phyloP scores from a whole-genome alignment of 257 asterid genomes.

The Euphrasia confusa region DNA sequence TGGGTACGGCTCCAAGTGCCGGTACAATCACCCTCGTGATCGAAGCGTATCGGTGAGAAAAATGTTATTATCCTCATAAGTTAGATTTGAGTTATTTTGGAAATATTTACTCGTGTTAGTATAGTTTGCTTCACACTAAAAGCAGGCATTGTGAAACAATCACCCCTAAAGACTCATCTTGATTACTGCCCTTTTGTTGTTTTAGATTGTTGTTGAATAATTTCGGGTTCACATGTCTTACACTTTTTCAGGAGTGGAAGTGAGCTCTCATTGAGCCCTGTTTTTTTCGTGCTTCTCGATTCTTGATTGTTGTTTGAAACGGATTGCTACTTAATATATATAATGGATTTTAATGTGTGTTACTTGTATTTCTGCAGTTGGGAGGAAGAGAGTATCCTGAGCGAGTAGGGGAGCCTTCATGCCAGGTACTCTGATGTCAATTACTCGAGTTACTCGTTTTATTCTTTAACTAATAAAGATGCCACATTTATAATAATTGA shows the following conservation, averaged over 20 bases:
- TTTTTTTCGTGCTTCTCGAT: background rate
- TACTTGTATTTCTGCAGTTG: conserved; percentile 25
- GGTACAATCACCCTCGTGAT: conserved; percentile 79
- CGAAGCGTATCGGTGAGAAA: conserved; percentile 50
- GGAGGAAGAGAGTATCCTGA: conserved; percentile 67
- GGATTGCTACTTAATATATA: too few relatives aligned
- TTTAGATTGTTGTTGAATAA: conserved; percentile 14
- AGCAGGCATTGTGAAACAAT: conserved; percentile 16
- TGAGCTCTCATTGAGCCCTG: too few relatives aligned
- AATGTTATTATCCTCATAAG: background rate
- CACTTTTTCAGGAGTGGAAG: background rate
- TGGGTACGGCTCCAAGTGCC: conserved; percentile 78
- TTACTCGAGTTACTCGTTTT: background rate
- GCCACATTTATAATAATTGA: background rate
- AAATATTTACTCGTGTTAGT: too few relatives aligned
- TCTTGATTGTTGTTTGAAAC: background rate
- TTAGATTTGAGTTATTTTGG: too few relatives aligned
- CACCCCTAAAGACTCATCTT: background rate
- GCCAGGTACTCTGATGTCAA: conserved; percentile 50
- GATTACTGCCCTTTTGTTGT: background rate
- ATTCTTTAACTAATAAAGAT: background rate
- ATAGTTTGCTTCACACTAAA: background rate
- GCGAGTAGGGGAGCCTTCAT: conserved; percentile 72
- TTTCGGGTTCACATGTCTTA: conserved; percentile 5
- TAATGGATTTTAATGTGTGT: conserved; percentile 13